Percentiles rank a stretch among this genome's conserved stretches.
Conservation (phyloP, 495 filamentous ascomycete species). For the Cercophora newfieldiana region DNA sequence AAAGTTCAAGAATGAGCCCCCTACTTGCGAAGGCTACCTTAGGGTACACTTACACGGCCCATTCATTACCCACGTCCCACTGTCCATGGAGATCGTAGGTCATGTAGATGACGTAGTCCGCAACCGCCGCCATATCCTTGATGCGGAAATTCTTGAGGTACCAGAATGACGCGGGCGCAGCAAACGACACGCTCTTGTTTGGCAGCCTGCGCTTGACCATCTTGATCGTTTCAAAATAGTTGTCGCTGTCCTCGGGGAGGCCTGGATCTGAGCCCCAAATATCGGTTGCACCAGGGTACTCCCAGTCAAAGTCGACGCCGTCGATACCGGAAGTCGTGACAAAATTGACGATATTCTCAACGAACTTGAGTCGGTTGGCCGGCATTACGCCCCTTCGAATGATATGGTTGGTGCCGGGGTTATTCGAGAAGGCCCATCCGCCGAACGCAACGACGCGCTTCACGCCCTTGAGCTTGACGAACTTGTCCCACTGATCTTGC, state of each 20-base stretch:
- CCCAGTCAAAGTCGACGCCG: slow-evolving; percentile 36
- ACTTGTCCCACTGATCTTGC: slow-evolving; percentile 23
- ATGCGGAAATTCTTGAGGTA: slow-evolving; percentile 27
- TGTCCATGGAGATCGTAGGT: slow-evolving; percentile 35
- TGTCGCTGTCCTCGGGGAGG: slow-evolving; percentile 17
- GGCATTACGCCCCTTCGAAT: slow-evolving; percentile 27
- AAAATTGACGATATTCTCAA: slow-evolving; percentile 28
- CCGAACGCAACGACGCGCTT: slow-evolving; percentile 37
- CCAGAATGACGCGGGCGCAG: slow-evolving; percentile 33
- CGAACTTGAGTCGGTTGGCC: slow-evolving; percentile 27
- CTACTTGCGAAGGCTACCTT: no score
- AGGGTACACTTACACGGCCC: slow-evolving; percentile 6
- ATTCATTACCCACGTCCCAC: slow-evolving; percentile 20
- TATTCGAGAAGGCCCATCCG: slow-evolving; percentile 33
- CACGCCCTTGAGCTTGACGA: slow-evolving; percentile 23
- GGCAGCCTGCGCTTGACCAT: slow-evolving; percentile 19
- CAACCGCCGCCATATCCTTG: slow-evolving; percentile 19
- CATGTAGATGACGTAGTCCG: slow-evolving; percentile 39
- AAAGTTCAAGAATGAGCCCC: not conserved
- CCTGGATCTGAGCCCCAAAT: slow-evolving; percentile 30
- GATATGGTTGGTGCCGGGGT: slow-evolving; percentile 26
- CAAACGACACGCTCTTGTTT: slow-evolving; percentile 30
- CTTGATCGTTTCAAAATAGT: slow-evolving; percentile 21
- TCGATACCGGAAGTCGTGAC: slow-evolving; percentile 29
- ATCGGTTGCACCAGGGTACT: slow-evolving; percentile 39